Evolutionary conservation across 495 filamentous ascomycete genomes (phyloP).

Genomic region (Penicillium goetzii): DNA sequence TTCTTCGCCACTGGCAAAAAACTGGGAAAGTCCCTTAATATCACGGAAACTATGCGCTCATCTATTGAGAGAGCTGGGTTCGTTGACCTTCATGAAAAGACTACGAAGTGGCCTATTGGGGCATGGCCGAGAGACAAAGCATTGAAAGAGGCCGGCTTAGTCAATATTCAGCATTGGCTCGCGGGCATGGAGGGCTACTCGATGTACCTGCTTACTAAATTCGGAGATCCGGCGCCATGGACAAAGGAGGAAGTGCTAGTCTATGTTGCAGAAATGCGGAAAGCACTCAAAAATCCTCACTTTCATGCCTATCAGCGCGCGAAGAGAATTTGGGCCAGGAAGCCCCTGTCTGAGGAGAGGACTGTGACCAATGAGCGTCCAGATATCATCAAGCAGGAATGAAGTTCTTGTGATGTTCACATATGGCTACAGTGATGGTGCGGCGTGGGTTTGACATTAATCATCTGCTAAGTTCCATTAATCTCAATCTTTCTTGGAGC

Average conservation of each 20-base stretch:
- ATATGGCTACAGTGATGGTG: not conserved
- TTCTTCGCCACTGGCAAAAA: slow-evolving; percentile 8
- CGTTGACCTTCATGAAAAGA: slow-evolving; percentile 18
- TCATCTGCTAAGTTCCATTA: no score
- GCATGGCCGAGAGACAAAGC: slow-evolving; percentile 21
- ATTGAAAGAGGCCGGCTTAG: slow-evolving; percentile 17
- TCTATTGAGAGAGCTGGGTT: slow-evolving; percentile 36
- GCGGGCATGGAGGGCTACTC: slow-evolving; percentile 25
- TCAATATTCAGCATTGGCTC: slow-evolving; percentile 20
- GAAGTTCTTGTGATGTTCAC: not conserved
- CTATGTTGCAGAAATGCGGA: slow-evolving; percentile 18
- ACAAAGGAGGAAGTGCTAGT: slow-evolving; percentile 11
- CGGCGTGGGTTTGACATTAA: no score
- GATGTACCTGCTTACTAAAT: slow-evolving; percentile 15
- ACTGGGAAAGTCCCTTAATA: slow-evolving; percentile 1
- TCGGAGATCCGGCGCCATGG: slow-evolving; percentile 11
- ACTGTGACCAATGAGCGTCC: not conserved
- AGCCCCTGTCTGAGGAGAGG: slow-evolving; percentile 2
- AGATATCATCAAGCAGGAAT: not conserved
- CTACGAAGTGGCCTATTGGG: slow-evolving; percentile 15
- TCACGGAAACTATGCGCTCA: slow-evolving; percentile 15
- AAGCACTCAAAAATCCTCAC: slow-evolving; percentile 13
- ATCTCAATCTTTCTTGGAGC: no score
- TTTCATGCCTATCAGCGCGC: slow-evolving; percentile 19
- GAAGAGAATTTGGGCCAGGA: slow-evolving; percentile 9